Evolutionary conservation across 2,329 filamentous ascomycete genomes (phyloP).

Genomic region (Chaetomium strumarium): DNA sequence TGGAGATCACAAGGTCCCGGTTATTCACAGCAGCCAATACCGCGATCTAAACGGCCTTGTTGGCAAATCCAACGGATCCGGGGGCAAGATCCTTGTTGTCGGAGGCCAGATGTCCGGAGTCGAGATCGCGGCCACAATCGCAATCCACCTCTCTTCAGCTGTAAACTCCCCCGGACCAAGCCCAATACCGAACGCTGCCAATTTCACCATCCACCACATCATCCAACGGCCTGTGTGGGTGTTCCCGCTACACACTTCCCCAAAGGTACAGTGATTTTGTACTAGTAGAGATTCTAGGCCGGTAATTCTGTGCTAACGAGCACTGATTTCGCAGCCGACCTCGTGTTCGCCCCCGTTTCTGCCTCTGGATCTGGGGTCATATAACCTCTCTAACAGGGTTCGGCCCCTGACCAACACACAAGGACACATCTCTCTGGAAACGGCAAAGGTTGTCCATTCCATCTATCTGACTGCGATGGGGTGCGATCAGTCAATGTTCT

Average conservation of each 20-base stretch:
- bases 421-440: constrained; percentile 56
- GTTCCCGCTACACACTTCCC: constrained; percentile 54
- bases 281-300: no score
- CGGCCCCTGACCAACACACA: constrained; percentile 55
- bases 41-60: constrained; percentile 48
- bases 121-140: constrained; percentile 68
- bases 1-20: constrained; percentile 36
- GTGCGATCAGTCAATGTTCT: constrained; percentile 49
- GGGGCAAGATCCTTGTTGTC: constrained; percentile 63
- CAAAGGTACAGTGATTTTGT: constrained; percentile 36
- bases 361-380: constrained; percentile 66
- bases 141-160: constrained; percentile 62
- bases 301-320: neutral
- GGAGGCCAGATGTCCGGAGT: constrained; percentile 80
- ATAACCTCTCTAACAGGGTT: constrained; percentile 60
- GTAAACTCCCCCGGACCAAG: constrained; percentile 45
- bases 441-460: constrained; percentile 48
- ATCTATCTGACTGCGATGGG: constrained; percentile 46
- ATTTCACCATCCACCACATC: constrained; percentile 61
- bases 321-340: neutral
- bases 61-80: constrained; percentile 30
- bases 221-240: constrained; percentile 66
- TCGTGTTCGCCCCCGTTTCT: constrained; percentile 54
- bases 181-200: constrained; percentile 37
- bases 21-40: constrained; percentile 65